phyloP scores from a whole-genome alignment of 805 yeast species.

The Kluyveromyces lactis region DNA sequence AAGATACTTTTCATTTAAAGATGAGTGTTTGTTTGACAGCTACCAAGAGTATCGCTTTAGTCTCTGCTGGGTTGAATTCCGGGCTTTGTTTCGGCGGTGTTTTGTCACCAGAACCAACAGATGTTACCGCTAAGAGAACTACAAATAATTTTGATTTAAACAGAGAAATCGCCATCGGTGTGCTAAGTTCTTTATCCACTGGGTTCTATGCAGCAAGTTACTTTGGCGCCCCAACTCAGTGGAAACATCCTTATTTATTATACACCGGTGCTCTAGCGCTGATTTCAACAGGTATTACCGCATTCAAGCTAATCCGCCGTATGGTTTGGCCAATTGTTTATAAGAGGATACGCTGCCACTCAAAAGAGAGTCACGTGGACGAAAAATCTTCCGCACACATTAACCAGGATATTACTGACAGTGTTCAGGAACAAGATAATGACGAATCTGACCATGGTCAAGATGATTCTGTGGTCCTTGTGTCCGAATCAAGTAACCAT shows the following conservation, averaged over 20 bases:
- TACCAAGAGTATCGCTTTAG: slow-evolving; percentile 55
- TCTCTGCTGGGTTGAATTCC: slow-evolving; percentile 60
- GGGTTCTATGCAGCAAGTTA: slow-evolving; percentile 48
- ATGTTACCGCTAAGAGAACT: slow-evolving; percentile 23
- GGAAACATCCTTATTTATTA: slow-evolving; percentile 65
- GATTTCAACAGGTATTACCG: slow-evolving; percentile 15
- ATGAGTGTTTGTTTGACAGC: slow-evolving; percentile 50
- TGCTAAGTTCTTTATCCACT: slow-evolving; percentile 42
- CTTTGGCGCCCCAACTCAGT: slow-evolving; percentile 43
- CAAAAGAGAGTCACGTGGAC: not conserved
- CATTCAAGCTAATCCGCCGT: slow-evolving; percentile 22
- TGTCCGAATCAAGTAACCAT: not conserved
- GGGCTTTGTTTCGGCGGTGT: slow-evolving; percentile 37
- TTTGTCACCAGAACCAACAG: slow-evolving; percentile 27
- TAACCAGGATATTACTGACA: too few species aligned
- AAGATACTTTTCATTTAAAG: too few species aligned
- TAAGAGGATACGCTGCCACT: slow-evolving; percentile 1
- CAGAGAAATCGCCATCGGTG: slow-evolving; percentile 17
- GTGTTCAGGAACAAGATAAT: too few species aligned
- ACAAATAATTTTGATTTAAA: slow-evolving; percentile 9
- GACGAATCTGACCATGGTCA: slow-evolving; percentile 1
- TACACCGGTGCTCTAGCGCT: slow-evolving; percentile 38
- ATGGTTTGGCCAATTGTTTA: not conserved
- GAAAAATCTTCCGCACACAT: not conserved
- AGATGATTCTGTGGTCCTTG: slow-evolving; percentile 1